Evolutionary conservation across 78 protist genomes (phyloP).

Genomic region (Protostelium mycophagum): DNA sequence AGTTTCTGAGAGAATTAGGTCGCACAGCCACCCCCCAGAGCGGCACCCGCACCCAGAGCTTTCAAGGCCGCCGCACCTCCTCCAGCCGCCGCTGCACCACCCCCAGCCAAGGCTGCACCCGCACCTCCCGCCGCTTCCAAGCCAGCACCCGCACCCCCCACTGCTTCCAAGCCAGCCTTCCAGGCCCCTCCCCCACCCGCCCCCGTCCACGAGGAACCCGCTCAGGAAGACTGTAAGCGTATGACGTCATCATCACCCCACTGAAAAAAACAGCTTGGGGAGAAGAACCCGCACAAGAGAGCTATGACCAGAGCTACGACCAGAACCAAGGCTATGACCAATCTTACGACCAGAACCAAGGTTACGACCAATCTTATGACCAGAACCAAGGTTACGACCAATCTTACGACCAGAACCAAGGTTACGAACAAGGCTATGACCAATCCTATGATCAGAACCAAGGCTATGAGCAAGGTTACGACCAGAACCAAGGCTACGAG

Average conservation of each 20-base stretch:
- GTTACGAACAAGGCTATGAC: neutral
- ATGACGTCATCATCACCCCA: slow-evolving; percentile 11
- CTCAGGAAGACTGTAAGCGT: slow-evolving; percentile 25
- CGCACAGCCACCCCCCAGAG: slow-evolving; percentile 17
- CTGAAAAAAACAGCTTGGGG: neutral
- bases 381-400: neutral
- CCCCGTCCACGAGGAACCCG: slow-evolving; percentile 26
- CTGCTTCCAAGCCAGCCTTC: no score
- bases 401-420: neutral
- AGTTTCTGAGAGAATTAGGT: neutral
- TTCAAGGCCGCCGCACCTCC: slow-evolving; percentile 30
- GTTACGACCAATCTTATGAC: neutral
- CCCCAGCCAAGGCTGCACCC: slow-evolving; percentile 17
- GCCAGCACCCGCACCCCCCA: slow-evolving; percentile 6
- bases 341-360: neutral
- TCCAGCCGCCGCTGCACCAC: slow-evolving; percentile 8
- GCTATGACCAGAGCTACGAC: no score
- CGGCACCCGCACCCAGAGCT: slow-evolving; percentile 6
- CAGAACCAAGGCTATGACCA: no score
- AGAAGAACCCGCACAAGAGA: neutral
- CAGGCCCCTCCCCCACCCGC: slow-evolving; percentile 11
- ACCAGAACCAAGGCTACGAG: slow-evolving; percentile 18
- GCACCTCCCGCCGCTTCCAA: neutral
- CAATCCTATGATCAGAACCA: slow-evolving; percentile 3
- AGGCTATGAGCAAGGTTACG: slow-evolving; percentile 26